Base-by-base conservation (phyloP, 345 rosid species). In the Eucalyptus camaldulensis region DNA sequence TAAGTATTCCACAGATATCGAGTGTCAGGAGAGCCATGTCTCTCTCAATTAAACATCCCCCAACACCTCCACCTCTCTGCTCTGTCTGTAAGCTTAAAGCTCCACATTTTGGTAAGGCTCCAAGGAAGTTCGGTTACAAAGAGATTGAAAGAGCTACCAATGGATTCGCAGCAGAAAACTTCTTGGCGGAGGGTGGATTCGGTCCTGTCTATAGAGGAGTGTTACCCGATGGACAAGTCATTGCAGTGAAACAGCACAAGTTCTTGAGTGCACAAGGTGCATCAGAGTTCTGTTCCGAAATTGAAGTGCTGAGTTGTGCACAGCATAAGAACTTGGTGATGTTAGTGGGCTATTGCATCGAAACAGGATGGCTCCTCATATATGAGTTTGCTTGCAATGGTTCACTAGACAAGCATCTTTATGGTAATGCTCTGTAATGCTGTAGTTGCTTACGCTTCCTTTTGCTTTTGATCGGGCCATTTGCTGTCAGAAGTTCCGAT, bases 311-410 rank as follows among this genome's bases (percentile, higher is more conserved):
- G 90, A 94, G 96, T 91, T 93, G 94, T 91, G 96, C 96, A 85
- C 97, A 93, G 91, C 97, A 96, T 60, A 54, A 93, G 89, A 96
- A 96, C 87, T 91, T 96, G 49, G 97, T 96, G 88, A 93, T 91
- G 95, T 80, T 95, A 81, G 90, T 96, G 14, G 97, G 96, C 58
- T 96, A 93, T 67, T 96, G 97, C 91, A 92, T 92, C 4, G 96
- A 94, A 88, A 92, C 87, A 50, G 93, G 93, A 72, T 92, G 96
- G 92, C 92, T 96, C 53, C 95, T 96, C 47, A 91, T 96, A 29
- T 96, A 95, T 80, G 96, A 96, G 90, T 94, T 91, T 87, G 94
- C 93, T 80, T 96, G 97, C 92, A 95, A 94, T 89, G 93, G 94
- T 80, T 96, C 97, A 43, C 87, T 96, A 56, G 96, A 96, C 90